phyloP scores from a whole-genome alignment of 306 rosid species.

The Coriaria nepalensis region DNA sequence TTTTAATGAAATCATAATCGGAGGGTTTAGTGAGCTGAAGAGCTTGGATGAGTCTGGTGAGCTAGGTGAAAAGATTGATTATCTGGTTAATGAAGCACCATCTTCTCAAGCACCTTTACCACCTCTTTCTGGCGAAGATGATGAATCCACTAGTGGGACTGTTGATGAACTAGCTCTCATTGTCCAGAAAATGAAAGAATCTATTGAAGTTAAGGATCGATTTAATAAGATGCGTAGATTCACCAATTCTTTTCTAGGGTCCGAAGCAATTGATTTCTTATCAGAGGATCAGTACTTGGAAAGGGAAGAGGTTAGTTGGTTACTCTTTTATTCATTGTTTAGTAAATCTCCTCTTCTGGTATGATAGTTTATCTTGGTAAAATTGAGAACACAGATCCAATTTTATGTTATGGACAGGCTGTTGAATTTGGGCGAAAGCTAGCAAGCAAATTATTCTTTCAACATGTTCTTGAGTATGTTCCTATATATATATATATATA shows the following conservation, averaged over 20 bases:
- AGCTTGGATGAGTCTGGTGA: conserved; percentile 49
- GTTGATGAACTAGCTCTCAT: conserved; percentile 64
- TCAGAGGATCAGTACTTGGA: conserved; percentile 93
- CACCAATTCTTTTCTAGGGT: conserved; percentile 57
- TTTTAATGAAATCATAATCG: conserved; percentile 67
- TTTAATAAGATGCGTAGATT: conserved; percentile 68
- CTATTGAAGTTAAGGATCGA: conserved; percentile 55
- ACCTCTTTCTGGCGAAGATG: conserved; percentile 88
- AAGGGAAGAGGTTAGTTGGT: conserved; percentile 62
- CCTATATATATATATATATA: too few relatives aligned
- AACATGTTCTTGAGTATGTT: conserved; percentile 80
- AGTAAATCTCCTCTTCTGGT: neutral
- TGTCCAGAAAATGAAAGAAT: conserved; percentile 73
- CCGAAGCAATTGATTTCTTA: conserved; percentile 78
- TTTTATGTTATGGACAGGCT: conserved; percentile 44
- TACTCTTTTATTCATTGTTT: conserved; percentile 6
- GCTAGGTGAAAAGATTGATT: conserved; percentile 73
- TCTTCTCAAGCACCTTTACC: conserved; percentile 57
- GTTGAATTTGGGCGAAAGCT: conserved; percentile 80
- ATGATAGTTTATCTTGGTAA: conserved; percentile 4
- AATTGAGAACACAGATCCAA: too few relatives aligned
- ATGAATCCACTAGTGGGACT: conserved; percentile 41
- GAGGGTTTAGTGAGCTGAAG: conserved; percentile 63
- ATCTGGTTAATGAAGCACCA: conserved; percentile 51
- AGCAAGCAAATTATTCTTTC: conserved; percentile 59